These are phyloP conservation scores for Eucalyptus curtisii DNA, from an alignment of 345 rosid species.

Conservation along the genomic window DNA sequence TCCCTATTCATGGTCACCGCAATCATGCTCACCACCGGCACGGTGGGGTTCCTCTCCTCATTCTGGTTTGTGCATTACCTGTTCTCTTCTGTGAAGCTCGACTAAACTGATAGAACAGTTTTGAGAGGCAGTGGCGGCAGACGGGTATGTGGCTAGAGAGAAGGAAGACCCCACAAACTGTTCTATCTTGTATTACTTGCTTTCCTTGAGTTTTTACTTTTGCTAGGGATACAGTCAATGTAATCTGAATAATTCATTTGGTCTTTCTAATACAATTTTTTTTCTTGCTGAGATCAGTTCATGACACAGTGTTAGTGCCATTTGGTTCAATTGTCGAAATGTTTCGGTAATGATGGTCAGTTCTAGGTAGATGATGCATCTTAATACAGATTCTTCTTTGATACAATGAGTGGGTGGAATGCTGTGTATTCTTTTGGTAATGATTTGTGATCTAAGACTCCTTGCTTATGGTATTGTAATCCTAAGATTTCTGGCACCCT, in stretches of 20 bases:
- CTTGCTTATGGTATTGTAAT: not conserved
- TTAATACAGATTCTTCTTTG: not conserved
- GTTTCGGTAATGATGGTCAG: not conserved
- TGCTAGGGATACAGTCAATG: not conserved
- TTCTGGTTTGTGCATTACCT: slow-evolving; percentile 16
- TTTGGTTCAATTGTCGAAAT: not conserved
- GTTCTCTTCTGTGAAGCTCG: slow-evolving; percentile 15
- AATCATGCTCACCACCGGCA: slow-evolving; percentile 6
- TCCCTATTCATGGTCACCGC: slow-evolving; percentile 13
- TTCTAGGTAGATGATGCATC: not conserved
- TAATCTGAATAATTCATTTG: not conserved
- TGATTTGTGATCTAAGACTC: not conserved
- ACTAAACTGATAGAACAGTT: not conserved
- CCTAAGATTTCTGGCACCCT: not conserved
- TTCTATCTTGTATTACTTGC: not conserved
- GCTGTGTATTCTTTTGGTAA: not conserved
- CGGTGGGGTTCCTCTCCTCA: slow-evolving; percentile 14
- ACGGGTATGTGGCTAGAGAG: not conserved
- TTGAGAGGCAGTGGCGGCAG: not conserved
- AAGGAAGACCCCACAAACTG: not conserved
- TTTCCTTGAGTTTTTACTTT: not conserved
- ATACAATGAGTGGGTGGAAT: not conserved
- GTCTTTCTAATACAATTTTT: not conserved
- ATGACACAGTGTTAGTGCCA: not conserved
- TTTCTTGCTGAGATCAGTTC: not conserved